Base-by-base conservation (phyloP, 2,329 filamentous ascomycete species). In the Fusarium secorum region DNA sequence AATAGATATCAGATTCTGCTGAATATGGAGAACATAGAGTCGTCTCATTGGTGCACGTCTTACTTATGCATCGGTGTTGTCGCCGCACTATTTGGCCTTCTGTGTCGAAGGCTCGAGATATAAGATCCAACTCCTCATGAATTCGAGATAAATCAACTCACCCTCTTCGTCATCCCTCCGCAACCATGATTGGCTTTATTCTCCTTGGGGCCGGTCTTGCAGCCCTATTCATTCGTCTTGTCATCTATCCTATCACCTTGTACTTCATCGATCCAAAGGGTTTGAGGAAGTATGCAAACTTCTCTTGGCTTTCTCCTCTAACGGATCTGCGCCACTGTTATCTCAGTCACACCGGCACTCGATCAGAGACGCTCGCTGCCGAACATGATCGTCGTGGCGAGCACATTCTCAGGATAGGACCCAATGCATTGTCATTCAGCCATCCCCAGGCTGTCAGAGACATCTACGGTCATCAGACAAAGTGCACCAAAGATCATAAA, bases 401-500 rank as follows among this genome's bases (percentile, higher is more conserved):
- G 5, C 63, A 76, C 2, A 62, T 79, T 8, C 66, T 79, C 3
- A 74, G 77, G 18, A 76, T 71, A 4, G 74, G 74, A 5, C 78
- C 78, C 2, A 73, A 74, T 26, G 67, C 73, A 2, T 63, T 79
- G 20, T 77, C 75, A 3, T 76, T 75, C 39, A 68, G 66, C 10
- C 66, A 67, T 0, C 58, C 68, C 2, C 60, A 71, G 10, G 76
- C 74, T 6, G 64, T 76, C 38, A 75, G 72, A 52, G 70, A 75
- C 83, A 60, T 87, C 79, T 69, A 83, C 46, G 76, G 75, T 22
- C 85, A 87, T 67, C 83, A 82, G 41, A 84, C 86, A 3, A 81
- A 81, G 30, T 87, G 85, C 67, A 80, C 78, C 17, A 88, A 88
- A 64, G 86, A 86, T 24, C 77, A 77, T 2, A 82, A 81, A 20